These are phyloP conservation scores for Colletotrichum gloeosporioides DNA, from an alignment of 2,329 filamentous ascomycete genomes.

Conservation along the genomic window DNA sequence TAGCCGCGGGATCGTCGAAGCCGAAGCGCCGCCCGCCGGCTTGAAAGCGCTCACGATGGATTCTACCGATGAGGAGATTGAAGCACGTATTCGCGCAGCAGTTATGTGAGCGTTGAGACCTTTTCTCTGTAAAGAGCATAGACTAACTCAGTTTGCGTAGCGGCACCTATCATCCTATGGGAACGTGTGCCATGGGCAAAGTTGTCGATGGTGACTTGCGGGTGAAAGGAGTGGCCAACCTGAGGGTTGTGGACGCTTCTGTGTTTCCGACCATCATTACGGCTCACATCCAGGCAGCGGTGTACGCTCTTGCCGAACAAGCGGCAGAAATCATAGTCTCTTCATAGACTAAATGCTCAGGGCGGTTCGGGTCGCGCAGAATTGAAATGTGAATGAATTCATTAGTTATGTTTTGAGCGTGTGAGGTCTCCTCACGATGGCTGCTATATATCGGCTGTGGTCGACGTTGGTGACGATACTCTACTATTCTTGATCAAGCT, in stretches of 20 bases:
- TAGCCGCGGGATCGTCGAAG: constrained; percentile 8
- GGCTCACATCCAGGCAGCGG: not conserved
- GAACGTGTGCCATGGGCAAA: constrained; percentile 25
- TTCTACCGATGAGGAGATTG: not conserved
- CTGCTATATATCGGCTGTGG: not conserved
- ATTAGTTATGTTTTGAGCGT: not conserved
- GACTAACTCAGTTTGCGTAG: not conserved
- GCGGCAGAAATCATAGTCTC: not conserved
- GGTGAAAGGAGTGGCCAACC: constrained; percentile 38
- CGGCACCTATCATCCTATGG: not conserved
- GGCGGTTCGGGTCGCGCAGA: fast-evolving
- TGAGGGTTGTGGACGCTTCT: constrained; percentile 44
- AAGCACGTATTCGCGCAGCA: not conserved
- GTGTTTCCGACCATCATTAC: constrained; percentile 33
- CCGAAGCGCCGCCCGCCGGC: not conserved
- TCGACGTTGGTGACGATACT: not conserved
- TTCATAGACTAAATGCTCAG: not conserved
- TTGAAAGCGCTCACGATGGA: not conserved
- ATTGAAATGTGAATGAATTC: not conserved
- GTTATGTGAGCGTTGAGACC: not conserved
- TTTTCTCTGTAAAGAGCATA: not conserved
- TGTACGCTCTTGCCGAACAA: not conserved
- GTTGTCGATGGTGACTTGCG: constrained; percentile 33
- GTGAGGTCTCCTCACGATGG: not conserved
- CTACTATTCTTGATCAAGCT: not conserved